Conservation (phyloP, 768 basidiomycete genomes). For the Hemileccinum impolitum region DNA sequence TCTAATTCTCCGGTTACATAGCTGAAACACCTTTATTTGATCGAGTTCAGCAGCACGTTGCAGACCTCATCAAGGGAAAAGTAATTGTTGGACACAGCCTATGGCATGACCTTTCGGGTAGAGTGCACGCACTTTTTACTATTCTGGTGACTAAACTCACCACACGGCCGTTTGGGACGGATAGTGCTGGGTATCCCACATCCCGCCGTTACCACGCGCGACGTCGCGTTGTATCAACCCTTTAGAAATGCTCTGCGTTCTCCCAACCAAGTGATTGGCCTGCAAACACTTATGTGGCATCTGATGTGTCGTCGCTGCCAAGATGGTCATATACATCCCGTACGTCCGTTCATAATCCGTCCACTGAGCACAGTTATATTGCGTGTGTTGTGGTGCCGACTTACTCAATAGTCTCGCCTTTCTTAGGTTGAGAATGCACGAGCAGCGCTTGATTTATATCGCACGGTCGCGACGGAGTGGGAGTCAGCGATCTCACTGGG, state of each 20-base stretch:
- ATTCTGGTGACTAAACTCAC: conserved; percentile 8
- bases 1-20: conserved; percentile 8
- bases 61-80: conserved; percentile 64
- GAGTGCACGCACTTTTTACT: conserved; percentile 10
- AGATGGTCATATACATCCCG: conserved; percentile 68
- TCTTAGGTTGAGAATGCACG: conserved; percentile 75
- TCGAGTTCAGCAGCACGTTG: conserved; percentile 63
- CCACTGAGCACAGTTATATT: not conserved
- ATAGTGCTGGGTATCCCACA: conserved; percentile 79
- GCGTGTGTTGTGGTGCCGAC: conserved; percentile 1
- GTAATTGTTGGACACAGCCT: conserved; percentile 73
- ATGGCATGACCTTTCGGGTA: conserved; percentile 81
- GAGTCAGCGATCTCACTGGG: conserved; percentile 54
- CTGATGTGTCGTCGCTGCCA: conserved; percentile 78
- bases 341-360: conserved; percentile 36
- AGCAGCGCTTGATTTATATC: conserved; percentile 49
- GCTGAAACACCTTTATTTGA: conserved; percentile 50
- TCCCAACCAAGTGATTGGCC: conserved; percentile 64
- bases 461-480: conserved; percentile 62
- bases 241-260: conserved; percentile 69
- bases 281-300: conserved; percentile 79
- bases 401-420: conserved; percentile 12
- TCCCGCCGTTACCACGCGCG: conserved; percentile 71
- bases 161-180: conserved; percentile 11
- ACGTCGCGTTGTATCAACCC: conserved; percentile 78